Conservation (phyloP, 352 stramenopile genomes). For the Phytophthora idaei region DNA sequence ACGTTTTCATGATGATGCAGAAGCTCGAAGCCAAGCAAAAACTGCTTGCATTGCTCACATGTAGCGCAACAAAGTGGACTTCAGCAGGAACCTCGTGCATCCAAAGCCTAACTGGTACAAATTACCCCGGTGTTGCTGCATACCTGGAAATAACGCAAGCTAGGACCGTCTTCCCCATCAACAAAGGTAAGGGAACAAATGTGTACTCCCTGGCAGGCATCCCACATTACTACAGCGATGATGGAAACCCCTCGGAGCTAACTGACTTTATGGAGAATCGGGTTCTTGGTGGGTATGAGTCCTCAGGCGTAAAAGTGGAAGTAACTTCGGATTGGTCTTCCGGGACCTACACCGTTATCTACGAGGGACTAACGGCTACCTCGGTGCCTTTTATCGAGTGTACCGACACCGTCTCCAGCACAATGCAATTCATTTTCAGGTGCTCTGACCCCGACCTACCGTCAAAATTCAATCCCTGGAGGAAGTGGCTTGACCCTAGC, state of each 20-base stretch:
- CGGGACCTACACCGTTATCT: background rate
- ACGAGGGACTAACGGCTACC: background rate
- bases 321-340: background rate
- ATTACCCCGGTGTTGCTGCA: background rate
- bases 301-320: background rate
- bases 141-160: background rate
- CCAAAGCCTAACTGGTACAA: background rate
- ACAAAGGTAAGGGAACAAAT: background rate
- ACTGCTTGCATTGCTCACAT: background rate
- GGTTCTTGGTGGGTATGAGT: background rate
- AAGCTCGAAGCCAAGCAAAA: background rate
- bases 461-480: background rate
- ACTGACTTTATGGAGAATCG: background rate
- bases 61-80: background rate
- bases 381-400: background rate
- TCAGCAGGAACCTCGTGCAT: background rate
- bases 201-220: background rate
- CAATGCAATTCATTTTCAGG: slow-evolving; percentile 1
- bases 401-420: background rate
- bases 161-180: background rate
- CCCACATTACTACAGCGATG: background rate
- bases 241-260: background rate
- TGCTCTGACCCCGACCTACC: background rate
- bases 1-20: background rate
- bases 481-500: background rate